Conservation (phyloP, 805 yeast species). For the Pichia thaimueangensis region DNA sequence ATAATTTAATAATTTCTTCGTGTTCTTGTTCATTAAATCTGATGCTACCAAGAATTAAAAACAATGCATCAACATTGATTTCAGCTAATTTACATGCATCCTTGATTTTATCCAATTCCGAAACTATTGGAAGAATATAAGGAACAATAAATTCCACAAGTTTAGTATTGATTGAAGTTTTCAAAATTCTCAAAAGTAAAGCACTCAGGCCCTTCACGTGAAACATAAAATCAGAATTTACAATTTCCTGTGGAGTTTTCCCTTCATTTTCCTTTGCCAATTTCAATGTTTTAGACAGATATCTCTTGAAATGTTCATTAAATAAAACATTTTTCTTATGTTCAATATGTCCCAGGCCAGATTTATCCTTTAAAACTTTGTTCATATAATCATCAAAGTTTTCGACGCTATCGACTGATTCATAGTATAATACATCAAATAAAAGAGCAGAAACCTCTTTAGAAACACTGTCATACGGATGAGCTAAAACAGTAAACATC, state of each 20-base stretch:
- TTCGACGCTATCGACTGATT: slow-evolving; percentile 10
- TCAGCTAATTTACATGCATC: slow-evolving; percentile 74
- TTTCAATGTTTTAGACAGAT: slow-evolving; percentile 40
- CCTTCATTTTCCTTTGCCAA: slow-evolving; percentile 26
- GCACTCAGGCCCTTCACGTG: slow-evolving; percentile 58
- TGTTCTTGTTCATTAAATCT: slow-evolving; percentile 39
- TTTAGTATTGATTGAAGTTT: slow-evolving; percentile 46
- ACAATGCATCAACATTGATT: slow-evolving; percentile 45
- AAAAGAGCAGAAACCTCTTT: slow-evolving; percentile 58
- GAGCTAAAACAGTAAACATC: slow-evolving; percentile 45
- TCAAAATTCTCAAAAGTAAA: slow-evolving; percentile 50
- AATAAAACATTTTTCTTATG: slow-evolving; percentile 20
- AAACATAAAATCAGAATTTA: slow-evolving; percentile 55
- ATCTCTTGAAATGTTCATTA: slow-evolving; percentile 32
- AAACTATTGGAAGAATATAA: slow-evolving; percentile 61
- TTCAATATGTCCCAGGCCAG: slow-evolving; percentile 18
- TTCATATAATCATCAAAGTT: slow-evolving; percentile 35
- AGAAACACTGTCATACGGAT: slow-evolving; percentile 70
- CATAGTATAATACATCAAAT: slow-evolving; percentile 29
- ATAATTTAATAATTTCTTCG: slow-evolving; percentile 36
- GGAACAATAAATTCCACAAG: slow-evolving; percentile 46
- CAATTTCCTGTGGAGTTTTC: slow-evolving; percentile 47
- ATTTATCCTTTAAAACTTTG: slow-evolving; percentile 30
- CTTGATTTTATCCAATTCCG: slow-evolving; percentile 57
- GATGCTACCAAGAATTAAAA: slow-evolving; percentile 41